These are phyloP conservation scores for Epichloe scottii DNA, from an alignment of 2,329 filamentous ascomycete species.

Conservation along the genomic window DNA sequence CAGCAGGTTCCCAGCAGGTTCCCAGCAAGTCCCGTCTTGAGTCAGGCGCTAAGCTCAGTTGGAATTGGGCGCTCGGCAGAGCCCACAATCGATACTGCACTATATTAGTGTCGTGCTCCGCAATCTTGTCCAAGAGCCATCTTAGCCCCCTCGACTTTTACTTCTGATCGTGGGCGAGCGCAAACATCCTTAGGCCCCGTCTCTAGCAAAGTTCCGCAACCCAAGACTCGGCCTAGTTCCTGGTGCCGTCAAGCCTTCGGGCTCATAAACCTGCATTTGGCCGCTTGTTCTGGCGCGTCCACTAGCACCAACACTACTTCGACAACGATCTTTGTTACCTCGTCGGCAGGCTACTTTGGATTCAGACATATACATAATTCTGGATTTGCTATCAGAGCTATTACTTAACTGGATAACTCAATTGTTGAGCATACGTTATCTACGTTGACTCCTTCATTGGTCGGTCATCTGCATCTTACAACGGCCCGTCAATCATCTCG, in stretches of 20 bases:
- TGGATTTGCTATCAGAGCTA: neutral
- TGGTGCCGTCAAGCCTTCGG: constrained; percentile 7
- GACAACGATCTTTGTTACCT: neutral
- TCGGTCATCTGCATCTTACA: neutral
- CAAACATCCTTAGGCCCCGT: constrained; percentile 12
- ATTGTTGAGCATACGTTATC: neutral
- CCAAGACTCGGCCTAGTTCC: constrained; percentile 8
- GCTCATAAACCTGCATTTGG: constrained; percentile 6
- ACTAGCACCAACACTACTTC: constrained; percentile 5
- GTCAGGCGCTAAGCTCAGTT: constrained; percentile 24
- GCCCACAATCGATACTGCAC: constrained; percentile 20
- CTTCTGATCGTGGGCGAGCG: constrained; percentile 13
- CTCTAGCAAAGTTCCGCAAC: constrained; percentile 12
- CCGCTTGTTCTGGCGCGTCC: constrained; percentile 3
- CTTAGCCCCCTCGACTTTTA: constrained; percentile 14
- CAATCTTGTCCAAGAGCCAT: constrained; percentile 19
- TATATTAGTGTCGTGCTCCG: constrained; percentile 29
- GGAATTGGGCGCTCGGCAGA: constrained; percentile 21
- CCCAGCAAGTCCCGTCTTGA: constrained; percentile 12
- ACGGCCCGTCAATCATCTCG: neutral
- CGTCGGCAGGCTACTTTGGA: neutral
- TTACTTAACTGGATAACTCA: neutral
- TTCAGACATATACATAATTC: neutral
- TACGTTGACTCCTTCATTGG: neutral
- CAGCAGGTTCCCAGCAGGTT: constrained; percentile 3